Conservation (phyloP, 768 basidiomycete genomes). For the Mycena galopus region DNA sequence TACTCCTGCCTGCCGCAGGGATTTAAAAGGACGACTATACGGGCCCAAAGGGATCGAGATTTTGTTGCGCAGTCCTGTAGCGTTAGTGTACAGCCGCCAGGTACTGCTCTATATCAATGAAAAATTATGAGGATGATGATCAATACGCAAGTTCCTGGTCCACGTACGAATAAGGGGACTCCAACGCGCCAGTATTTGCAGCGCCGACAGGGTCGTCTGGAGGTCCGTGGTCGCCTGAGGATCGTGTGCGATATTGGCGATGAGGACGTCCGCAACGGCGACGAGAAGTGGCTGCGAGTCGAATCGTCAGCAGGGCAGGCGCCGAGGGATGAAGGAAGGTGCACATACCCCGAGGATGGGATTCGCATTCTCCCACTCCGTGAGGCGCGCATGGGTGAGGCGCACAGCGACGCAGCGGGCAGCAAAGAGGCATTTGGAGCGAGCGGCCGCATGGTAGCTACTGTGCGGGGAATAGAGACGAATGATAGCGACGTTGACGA, state of each 20-base stretch:
- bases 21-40: too few relatives aligned
- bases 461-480: constrained; percentile 11
- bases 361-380: constrained; percentile 7
- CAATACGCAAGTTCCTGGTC: not conserved
- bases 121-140: not conserved
- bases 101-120: not conserved
- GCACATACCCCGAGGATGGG: constrained; percentile 25
- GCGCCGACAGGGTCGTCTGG: not conserved
- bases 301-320: not conserved
- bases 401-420: not conserved
- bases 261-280: not conserved
- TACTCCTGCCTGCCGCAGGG: too few relatives aligned
- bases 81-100: not conserved
- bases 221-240: not conserved
- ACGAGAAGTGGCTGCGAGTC: not conserved
- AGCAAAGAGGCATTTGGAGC: constrained; percentile 13
- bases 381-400: not conserved
- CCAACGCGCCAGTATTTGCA: not conserved
- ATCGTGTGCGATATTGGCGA: not conserved
- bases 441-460: not conserved
- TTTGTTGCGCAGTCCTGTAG: not conserved
- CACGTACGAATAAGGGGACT: constrained; percentile 12
- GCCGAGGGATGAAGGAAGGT: not conserved
- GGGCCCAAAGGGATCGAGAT: not conserved
- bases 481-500: constrained; percentile 19